Evolutionary conservation across 768 basidiomycete genomes (phyloP).

Genomic region (Multifurca ochricompacta): DNA sequence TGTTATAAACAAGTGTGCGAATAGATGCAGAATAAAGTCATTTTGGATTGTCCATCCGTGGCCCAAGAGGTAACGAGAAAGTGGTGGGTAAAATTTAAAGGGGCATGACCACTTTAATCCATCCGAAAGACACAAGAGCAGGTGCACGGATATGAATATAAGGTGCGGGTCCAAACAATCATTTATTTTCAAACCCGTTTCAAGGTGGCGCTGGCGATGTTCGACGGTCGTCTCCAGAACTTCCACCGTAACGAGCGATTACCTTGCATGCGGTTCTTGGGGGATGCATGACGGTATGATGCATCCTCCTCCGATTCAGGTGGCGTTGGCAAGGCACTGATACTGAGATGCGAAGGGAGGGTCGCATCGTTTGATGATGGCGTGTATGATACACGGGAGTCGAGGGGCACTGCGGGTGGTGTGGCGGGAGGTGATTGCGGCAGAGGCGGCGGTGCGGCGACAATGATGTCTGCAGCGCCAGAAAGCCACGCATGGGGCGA

Average conservation of each 20-base stretch:
- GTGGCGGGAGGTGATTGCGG: neutral
- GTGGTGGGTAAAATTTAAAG: neutral
- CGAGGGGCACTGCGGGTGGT: neutral
- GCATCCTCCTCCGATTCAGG: constrained; percentile 28
- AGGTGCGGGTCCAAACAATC: too few species aligned
- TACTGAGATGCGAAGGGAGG: neutral
- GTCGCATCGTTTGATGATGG: neutral
- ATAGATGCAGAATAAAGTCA: neutral
- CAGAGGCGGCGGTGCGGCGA: constrained; percentile 18
- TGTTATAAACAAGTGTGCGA: neutral
- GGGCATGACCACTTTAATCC: neutral
- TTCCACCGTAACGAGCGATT: neutral
- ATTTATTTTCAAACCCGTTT: neutral
- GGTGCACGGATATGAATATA: too few species aligned
- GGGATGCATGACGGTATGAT: neutral
- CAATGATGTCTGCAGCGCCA: constrained; percentile 28
- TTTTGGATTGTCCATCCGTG: neutral
- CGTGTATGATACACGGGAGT: neutral
- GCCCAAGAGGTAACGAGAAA: too few species aligned
- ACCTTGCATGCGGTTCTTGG: neutral
- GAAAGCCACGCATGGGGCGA: constrained; percentile 28
- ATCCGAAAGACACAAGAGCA: neutral
- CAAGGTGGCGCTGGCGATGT: neutral
- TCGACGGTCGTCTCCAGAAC: constrained; percentile 1
- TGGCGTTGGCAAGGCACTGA: constrained; percentile 24